Base-by-base conservation (phyloP, 2,329 filamentous ascomycete genomes). In the Neonectria hederae region DNA sequence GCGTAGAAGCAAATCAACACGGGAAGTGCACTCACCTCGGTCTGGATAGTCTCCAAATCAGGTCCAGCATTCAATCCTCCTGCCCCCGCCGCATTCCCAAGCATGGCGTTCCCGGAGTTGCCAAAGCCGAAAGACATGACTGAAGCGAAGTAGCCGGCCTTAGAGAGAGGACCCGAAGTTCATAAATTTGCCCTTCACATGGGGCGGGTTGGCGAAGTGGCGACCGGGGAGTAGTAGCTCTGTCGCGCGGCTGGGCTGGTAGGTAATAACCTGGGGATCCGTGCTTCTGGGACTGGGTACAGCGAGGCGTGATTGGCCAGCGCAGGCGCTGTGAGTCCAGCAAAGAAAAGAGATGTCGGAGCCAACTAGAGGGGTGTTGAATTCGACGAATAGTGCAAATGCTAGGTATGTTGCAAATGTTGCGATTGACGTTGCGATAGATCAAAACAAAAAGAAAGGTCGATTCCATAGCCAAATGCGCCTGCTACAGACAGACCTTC, bases 11-110 rank as follows among this genome's bases (percentile, higher is more conserved):
- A 55, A 70, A 53, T 62, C 28, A 67, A 57, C 28, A 59, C 6
- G 48, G n/a, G 10, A 43, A 51, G 61, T 43, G 56, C 43, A 53
- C 80, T 69, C 81, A 93, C 92, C 84, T 97, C 93, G 69, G 94
- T 95, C 77, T 90, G 88, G 71, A 97, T 91, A 69, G 94, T 90
- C 70, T 89, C 84, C 59, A 97, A 84, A 74, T 93, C 89, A 54
- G 87, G 84, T 45, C 91, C 92, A 76, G 79, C 72, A 53, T 72
- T 78, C 60, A 76, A 61, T 48, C 70, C 74, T 65, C 74, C 83
- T 65, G 78, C 77, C 63, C 78, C 80, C 56, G 76, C 74, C 63
- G 80, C 72, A 65, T 74, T 77, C 63, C 79, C 80, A 66, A 79
- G 77, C 76, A 81, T 78, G 76, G 77, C 78, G 69, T 80, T 82